phyloP scores from a whole-genome alignment of 2,329 filamentous ascomycete species.

The Emydomyces testavorans region DNA sequence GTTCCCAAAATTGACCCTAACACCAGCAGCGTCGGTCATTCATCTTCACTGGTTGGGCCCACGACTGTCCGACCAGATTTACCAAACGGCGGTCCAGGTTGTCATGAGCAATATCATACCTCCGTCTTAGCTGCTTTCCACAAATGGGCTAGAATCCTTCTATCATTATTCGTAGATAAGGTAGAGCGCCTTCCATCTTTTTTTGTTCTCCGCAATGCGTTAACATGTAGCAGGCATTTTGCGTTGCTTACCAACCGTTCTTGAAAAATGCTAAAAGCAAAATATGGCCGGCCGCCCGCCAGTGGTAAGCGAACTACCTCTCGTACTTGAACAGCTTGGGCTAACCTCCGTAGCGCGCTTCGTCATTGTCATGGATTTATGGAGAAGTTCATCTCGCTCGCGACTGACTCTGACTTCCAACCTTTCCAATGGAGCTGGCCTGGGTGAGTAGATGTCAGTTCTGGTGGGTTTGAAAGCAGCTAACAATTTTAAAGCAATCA shows the following conservation, averaged over 20 bases:
- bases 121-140: conserved; percentile 35
- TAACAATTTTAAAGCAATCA: conserved; percentile 26
- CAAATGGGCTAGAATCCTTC: conserved; percentile 37
- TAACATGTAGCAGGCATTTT: conserved; percentile 30
- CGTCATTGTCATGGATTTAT: conserved; percentile 40
- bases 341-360: conserved; percentile 27
- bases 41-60: conserved; percentile 22
- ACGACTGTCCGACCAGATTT: conserved; percentile 23
- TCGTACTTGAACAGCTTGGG: conserved; percentile 12
- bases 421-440: conserved; percentile 42
- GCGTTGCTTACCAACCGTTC: conserved; percentile 39
- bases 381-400: conserved; percentile 40
- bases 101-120: conserved; percentile 35
- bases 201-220: neutral
- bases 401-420: conserved; percentile 38
- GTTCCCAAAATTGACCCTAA: conserved; percentile 8
- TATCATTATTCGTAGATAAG: conserved; percentile 38
- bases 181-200: conserved; percentile 17
- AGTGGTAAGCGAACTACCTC: conserved; percentile 26
- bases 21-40: conserved; percentile 16
- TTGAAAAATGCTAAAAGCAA: conserved; percentile 39
- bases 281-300: conserved; percentile 37
- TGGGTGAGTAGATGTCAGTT: conserved; percentile 22
- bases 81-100: conserved; percentile 29
- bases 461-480: neutral